Base-by-base conservation (phyloP, 1,284 basidiomycete genomes). In the Ceratobasidium sp. region DNA sequence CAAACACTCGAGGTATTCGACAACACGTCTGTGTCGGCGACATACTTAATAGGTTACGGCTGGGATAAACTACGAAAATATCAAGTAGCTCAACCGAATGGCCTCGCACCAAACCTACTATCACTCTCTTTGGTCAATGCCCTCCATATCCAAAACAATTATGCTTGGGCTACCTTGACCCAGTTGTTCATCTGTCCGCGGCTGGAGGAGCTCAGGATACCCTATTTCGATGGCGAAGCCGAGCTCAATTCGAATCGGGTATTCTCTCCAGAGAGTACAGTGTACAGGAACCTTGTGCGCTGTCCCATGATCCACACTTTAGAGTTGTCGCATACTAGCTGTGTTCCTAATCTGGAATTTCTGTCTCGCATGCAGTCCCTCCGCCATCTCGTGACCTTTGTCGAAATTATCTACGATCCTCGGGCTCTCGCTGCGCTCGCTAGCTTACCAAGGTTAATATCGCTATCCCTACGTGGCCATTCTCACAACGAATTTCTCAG, bases 1-100 rank as follows among this genome's bases (percentile, higher is more conserved):
- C 59, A 65, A 40, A 51, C 32, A 40, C 32, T 74, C 11, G 34
- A 54, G n/a, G 37, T 74, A 8, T 74, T 74, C 34, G 57, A 74
- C 37, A 52, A 52, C 51, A 40, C 37, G 37, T n/a, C 46, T 49
- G 51, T n/a, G 37, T 4, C 17, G 59, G 34, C 37, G 34, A 34
- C 34, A 7, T 22, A 37, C 19, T 62, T 40, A 5, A 22, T 62
- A 11, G 59, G 59, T 11, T 40, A 43, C 9, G 37, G 37, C 37
- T 62, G 59, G 59, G 59, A 43, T 13, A 62, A 62, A 1, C 37
- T 62, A 8, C 17, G 17, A n/a, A 43, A 9, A 8, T 43, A 43
- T 34, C 37, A 43, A 22, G 32, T 17, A 19, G 22, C 34, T 40
- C 59, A 13, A 43, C 7, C 59, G 22, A 19, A 43, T 34, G 37